phyloP scores from a whole-genome alignment of 2,329 filamentous ascomycete genomes.

The Fusarium sp. region DNA sequence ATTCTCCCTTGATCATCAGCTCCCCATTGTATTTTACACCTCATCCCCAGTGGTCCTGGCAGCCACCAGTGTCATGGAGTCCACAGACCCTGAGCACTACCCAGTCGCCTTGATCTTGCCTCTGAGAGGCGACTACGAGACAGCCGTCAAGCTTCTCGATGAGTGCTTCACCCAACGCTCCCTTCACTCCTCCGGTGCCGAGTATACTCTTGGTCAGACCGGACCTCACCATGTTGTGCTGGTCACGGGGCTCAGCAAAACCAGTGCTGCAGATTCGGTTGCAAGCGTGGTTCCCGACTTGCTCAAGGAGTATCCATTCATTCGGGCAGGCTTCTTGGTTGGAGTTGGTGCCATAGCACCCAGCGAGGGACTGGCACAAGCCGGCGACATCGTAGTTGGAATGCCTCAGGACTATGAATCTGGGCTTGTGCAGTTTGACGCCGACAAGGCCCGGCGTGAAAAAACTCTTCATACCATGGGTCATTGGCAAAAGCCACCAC shows the following conservation, averaged over 20 bases:
- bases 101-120: slow-evolving; percentile 3
- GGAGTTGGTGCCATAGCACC: not conserved
- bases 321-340: not conserved
- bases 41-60: not conserved
- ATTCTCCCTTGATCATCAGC: not conserved
- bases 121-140: not conserved
- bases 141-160: not conserved
- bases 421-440: not conserved
- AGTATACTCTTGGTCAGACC: not conserved
- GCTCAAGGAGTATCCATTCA: fast-evolving
- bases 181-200: not conserved
- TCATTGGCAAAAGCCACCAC: fast-evolving
- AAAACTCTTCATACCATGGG: not conserved
- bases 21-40: not conserved
- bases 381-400: slow-evolving; percentile 6
- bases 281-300: not conserved
- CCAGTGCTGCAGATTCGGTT: fast-evolving
- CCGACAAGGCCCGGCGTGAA: fast-evolving
- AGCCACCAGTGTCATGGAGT: not conserved
- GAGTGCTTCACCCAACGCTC: fast-evolving
- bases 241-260: fast-evolving
- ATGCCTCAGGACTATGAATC: not conserved
- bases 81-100: fast-evolving
- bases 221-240: not conserved
- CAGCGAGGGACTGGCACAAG: fast-evolving